These are phyloP conservation scores for Hansfordia pulvinata DNA, from an alignment of 2,329 filamentous ascomycete species.

Conservation along the genomic window DNA sequence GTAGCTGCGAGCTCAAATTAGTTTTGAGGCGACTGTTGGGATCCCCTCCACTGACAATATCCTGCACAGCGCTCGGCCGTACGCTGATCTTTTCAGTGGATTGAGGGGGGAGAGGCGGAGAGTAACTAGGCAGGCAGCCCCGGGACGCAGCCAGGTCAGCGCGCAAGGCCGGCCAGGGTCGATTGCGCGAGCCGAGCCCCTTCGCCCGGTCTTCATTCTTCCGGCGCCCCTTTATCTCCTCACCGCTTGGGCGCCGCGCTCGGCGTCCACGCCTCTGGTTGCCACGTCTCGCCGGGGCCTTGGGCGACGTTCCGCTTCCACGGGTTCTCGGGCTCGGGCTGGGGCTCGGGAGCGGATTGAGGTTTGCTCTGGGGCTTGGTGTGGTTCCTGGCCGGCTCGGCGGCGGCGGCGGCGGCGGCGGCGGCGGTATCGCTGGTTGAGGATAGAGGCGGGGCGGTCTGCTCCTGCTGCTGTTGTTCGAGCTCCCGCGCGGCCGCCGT, in stretches of 20 bases:
- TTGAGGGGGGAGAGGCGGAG: not conserved
- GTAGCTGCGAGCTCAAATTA: too few species aligned
- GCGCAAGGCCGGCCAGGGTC: too few species aligned
- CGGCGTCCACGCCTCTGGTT: slow-evolving; percentile 50
- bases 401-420: too few species aligned
- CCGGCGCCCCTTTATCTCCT: slow-evolving; percentile 4
- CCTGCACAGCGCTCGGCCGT: too few species aligned
- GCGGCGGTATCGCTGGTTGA: too few species aligned
- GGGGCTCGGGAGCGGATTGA: too few species aligned
- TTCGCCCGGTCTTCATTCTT: slow-evolving; percentile 7
- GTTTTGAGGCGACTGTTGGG: too few species aligned
- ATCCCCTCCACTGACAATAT: too few species aligned
- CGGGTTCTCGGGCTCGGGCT: slow-evolving; percentile 32
- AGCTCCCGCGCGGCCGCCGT: slow-evolving; percentile 1
- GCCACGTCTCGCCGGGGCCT: slow-evolving; percentile 52
- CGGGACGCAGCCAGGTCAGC: too few species aligned
- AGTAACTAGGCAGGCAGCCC: not conserved
- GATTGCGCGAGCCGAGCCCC: too few species aligned
- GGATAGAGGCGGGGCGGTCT: slow-evolving; percentile 5
- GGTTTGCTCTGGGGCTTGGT: too few species aligned
- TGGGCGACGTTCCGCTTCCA: slow-evolving; percentile 40
- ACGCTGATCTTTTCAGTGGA: not conserved
- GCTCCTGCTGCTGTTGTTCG: slow-evolving; percentile 4
- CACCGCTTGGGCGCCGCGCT: slow-evolving; percentile 21
- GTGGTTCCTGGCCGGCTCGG: too few species aligned